Conservation (phyloP, 2,329 filamentous ascomycete species). For the Didymella segeticola region DNA sequence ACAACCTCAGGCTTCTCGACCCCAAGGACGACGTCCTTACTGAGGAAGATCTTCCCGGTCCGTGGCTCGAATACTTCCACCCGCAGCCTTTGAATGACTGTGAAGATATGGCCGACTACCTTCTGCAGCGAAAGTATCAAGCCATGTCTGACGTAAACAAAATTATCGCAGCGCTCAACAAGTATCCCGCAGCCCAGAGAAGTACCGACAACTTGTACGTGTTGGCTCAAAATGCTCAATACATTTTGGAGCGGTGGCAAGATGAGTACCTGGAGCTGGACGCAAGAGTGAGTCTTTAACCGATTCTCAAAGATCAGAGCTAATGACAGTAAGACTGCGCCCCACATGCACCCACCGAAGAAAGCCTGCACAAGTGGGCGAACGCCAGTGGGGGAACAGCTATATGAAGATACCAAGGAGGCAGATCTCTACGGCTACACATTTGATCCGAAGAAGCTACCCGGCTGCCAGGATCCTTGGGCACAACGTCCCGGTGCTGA, state of each 20-base stretch:
- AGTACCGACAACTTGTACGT: slow-evolving; percentile 61
- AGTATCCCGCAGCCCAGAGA: slow-evolving; percentile 51
- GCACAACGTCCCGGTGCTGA: slow-evolving; percentile 57
- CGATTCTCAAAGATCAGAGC: not conserved
- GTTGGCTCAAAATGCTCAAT: slow-evolving; percentile 61
- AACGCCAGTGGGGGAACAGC: slow-evolving; percentile 52
- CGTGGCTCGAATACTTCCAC: slow-evolving; percentile 41
- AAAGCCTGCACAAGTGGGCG: slow-evolving; percentile 59
- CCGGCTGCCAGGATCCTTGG: slow-evolving; percentile 64
- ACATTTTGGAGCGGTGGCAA: slow-evolving; percentile 62
- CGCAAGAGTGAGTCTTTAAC: slow-evolving; percentile 39
- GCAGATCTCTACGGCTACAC: slow-evolving; percentile 66
- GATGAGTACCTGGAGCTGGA: slow-evolving; percentile 66
- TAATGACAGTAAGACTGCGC: slow-evolving; percentile 51
- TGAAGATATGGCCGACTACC: slow-evolving; percentile 51
- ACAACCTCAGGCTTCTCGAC: slow-evolving; percentile 33
- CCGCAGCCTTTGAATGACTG: slow-evolving; percentile 42
- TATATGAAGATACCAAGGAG: slow-evolving; percentile 67
- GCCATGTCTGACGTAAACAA: slow-evolving; percentile 53
- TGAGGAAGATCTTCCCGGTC: slow-evolving; percentile 46
- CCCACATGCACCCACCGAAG: slow-evolving; percentile 58
- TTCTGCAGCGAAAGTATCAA: slow-evolving; percentile 50
- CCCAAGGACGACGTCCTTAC: slow-evolving; percentile 45
- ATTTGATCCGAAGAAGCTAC: slow-evolving; percentile 59
- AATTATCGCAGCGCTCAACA: slow-evolving; percentile 53